phyloP scores from a whole-genome alignment of 2,329 filamentous ascomycete species.

The Macrophomina tecta region DNA sequence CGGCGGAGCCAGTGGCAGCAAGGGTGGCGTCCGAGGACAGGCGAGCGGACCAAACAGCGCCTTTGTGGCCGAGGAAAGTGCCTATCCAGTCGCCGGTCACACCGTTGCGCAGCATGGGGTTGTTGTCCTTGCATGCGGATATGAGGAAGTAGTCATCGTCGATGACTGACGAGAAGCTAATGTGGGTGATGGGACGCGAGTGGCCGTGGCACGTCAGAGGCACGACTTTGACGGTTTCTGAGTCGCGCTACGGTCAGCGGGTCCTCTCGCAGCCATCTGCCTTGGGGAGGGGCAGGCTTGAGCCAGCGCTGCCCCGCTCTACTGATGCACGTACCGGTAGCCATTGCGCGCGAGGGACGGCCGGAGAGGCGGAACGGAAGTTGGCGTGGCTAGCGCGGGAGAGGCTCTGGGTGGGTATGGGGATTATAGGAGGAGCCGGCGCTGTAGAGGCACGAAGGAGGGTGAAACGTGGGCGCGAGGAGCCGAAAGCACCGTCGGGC shows the following conservation, averaged over 20 bases:
- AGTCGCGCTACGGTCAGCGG: conserved; percentile 10
- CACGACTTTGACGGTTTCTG: conserved; percentile 67
- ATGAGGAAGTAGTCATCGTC: conserved; percentile 91
- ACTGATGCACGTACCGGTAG: conserved; percentile 20
- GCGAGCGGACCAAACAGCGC: conserved; percentile 94
- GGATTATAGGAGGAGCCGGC: conserved; percentile 6
- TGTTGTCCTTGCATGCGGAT: conserved; percentile 97
- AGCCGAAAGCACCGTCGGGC: conserved; percentile 25
- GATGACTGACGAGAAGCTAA: conserved; percentile 84
- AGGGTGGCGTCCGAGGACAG: conserved; percentile 86
- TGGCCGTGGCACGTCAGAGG: conserved; percentile 94
- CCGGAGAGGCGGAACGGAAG: neutral
- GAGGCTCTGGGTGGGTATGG: neutral
- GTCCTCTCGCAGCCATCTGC: neutral
- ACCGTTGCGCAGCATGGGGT: conserved; percentile 97
- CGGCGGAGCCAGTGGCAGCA: conserved; percentile 91
- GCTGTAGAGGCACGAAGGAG: conserved; percentile 11
- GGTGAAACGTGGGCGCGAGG: conserved; percentile 21
- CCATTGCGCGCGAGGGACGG: conserved; percentile 3
- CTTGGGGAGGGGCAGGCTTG: neutral
- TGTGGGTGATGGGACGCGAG: conserved; percentile 87
- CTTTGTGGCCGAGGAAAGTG: conserved; percentile 97
- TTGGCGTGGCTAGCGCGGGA: neutral
- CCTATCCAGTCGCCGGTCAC: conserved; percentile 98
- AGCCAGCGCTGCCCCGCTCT: neutral